Percentiles rank a stretch among this genome's conserved stretches.
Evolutionary conservation across 805 yeast species (phyloP).

Genomic region (Metschnikowia picachoensis): DNA sequence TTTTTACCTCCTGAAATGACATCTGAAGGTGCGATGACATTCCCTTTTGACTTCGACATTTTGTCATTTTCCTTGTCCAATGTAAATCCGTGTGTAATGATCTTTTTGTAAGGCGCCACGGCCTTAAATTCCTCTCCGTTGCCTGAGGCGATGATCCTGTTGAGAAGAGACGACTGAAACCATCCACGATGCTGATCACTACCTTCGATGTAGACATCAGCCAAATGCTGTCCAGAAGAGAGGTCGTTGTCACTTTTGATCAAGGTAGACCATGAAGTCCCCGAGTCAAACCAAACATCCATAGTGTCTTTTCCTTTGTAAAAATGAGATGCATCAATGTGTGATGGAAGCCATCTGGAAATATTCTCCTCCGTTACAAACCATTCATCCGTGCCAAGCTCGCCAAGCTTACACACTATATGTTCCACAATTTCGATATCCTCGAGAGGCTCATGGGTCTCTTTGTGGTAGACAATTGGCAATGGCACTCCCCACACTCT

Average conservation of each 20-base stretch:
- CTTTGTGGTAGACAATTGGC: constrained; percentile 65
- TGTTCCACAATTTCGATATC: constrained; percentile 51
- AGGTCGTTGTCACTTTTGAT: constrained; percentile 31
- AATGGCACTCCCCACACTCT: constrained; percentile 98
- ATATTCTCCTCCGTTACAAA: constrained; percentile 53
- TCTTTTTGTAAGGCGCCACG: constrained; percentile 59
- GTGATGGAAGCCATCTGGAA: constrained; percentile 70
- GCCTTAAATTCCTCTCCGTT: constrained; percentile 38
- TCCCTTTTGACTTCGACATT: constrained; percentile 93
- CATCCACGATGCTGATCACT: constrained; percentile 99
- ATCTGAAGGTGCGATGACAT: constrained; percentile 65
- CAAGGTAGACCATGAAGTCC: constrained; percentile 80
- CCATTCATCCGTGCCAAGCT: constrained; percentile 77
- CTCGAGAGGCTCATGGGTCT: constrained; percentile 62
- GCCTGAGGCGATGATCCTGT: constrained; percentile 55
- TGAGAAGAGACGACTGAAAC: constrained; percentile 92
- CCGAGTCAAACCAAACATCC: constrained; percentile 99
- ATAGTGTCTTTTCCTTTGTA: constrained; percentile 81
- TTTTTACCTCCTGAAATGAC: constrained; percentile 59
- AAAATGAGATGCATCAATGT: constrained; percentile 42
- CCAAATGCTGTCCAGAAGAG: constrained; percentile 31
- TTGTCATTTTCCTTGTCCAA: constrained; percentile 81
- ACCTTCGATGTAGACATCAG: constrained; percentile 92
- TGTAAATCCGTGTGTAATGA: constrained; percentile 92
- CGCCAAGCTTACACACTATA: constrained; percentile 53